These are phyloP conservation scores for Elsinoe necatrix DNA, from an alignment of 2,329 filamentous ascomycete genomes.

Conservation along the genomic window DNA sequence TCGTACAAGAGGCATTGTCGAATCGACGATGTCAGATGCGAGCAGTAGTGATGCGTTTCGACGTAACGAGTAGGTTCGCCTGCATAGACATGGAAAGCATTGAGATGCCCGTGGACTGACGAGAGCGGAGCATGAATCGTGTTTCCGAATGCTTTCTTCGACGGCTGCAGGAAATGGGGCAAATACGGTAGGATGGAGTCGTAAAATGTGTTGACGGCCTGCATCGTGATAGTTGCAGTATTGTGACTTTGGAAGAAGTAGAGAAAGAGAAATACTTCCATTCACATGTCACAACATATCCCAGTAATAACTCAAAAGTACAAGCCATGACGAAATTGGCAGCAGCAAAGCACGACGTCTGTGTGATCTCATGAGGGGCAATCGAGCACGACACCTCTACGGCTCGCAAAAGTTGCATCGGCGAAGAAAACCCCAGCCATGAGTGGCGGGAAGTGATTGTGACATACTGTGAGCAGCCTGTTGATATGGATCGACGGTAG, in stretches of 20 bases:
- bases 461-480: background rate
- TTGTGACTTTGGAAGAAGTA: background rate
- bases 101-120: slow-evolving; percentile 54
- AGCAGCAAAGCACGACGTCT: background rate
- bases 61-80: slow-evolving; percentile 60
- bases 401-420: background rate
- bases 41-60: slow-evolving; percentile 79
- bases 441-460: too few species aligned
- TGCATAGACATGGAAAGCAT: slow-evolving; percentile 81
- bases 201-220: background rate
- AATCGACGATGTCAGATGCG: slow-evolving; percentile 60
- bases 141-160: background rate
- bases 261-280: background rate
- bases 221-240: background rate
- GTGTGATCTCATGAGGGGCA: slow-evolving; percentile 5
- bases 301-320: background rate
- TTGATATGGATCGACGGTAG: too few species aligned
- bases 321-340: slow-evolving; percentile 3
- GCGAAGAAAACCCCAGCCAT: too few species aligned
- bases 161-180: background rate
- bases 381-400: background rate
- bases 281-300: background rate
- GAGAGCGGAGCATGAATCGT: slow-evolving; percentile 7
- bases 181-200: background rate
- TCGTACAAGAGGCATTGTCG: slow-evolving; percentile 84